These are phyloP conservation scores for Pelargonium myrrhifolium DNA, from an alignment of 441 rosid genomes.

Conservation along the genomic window DNA sequence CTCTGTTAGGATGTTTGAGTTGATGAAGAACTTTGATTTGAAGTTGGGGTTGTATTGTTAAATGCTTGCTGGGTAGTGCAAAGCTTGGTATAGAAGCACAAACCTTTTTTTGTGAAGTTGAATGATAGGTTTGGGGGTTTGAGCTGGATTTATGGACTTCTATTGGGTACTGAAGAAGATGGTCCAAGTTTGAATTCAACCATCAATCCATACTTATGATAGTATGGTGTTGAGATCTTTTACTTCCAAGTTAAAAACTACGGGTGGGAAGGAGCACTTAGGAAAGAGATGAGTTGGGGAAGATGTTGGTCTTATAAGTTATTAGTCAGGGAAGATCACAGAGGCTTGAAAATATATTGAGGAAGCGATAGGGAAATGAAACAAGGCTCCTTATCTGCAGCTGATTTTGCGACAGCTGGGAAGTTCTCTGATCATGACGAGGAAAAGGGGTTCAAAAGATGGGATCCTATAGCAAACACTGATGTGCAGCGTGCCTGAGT, in stretches of 20 bases:
- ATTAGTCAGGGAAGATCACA: slow-evolving; percentile 47
- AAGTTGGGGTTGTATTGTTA: slow-evolving; percentile 54
- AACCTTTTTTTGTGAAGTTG: slow-evolving; percentile 51
- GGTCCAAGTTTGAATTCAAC: slow-evolving; percentile 48
- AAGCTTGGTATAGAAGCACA: slow-evolving; percentile 84
- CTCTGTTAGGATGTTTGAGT: slow-evolving; percentile 70
- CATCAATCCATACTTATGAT: slow-evolving; percentile 66
- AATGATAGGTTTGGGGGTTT: slow-evolving; percentile 64
- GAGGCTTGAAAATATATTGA: slow-evolving; percentile 68
- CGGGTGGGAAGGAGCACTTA: slow-evolving; percentile 44
- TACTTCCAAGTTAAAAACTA: slow-evolving; percentile 56
- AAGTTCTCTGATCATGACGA: slow-evolving; percentile 56
- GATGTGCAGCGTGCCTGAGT: too few species aligned
- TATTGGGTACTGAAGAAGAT: slow-evolving; percentile 63
- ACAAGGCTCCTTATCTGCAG: slow-evolving; percentile 78
- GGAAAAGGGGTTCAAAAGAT: slow-evolving; percentile 64
- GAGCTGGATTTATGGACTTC: slow-evolving; percentile 61
- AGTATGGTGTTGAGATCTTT: slow-evolving; percentile 80
- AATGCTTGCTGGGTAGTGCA: slow-evolving; percentile 64
- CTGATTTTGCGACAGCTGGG: slow-evolving; percentile 64
- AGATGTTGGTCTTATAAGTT: slow-evolving; percentile 71
- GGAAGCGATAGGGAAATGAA: slow-evolving; percentile 80
- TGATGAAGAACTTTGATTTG: slow-evolving; percentile 80
- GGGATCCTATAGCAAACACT: slow-evolving; percentile 59
- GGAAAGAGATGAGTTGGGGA: slow-evolving; percentile 68